Conservation (phyloP, 306 rosid species). For the Rosa chinensis region DNA sequence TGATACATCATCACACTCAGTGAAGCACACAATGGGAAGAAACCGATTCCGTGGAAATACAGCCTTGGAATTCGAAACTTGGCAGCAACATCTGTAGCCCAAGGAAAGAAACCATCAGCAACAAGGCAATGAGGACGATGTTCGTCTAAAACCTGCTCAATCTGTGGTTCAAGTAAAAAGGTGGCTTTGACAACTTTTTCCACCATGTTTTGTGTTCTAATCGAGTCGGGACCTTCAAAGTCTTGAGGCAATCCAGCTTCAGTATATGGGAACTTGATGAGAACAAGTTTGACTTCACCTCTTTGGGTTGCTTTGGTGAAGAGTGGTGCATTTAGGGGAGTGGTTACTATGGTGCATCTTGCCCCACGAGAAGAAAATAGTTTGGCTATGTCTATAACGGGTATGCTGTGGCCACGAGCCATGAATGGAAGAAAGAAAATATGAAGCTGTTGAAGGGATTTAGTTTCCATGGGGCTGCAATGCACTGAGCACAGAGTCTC, state of each 20-base stretch:
- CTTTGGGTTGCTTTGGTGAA: slow-evolving; percentile 11
- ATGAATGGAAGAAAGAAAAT: slow-evolving; percentile 31
- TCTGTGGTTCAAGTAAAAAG: not conserved
- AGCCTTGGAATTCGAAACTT: slow-evolving; percentile 20
- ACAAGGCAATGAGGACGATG: slow-evolving; percentile 3
- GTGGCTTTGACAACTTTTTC: not conserved
- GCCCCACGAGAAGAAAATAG: slow-evolving; percentile 8
- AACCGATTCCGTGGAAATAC: slow-evolving; percentile 15
- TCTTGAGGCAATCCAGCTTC: slow-evolving; percentile 39
- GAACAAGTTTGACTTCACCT: not conserved
- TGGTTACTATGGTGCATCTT: slow-evolving; percentile 25
- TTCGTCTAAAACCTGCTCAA: not conserved
- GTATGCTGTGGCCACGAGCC: slow-evolving; percentile 32
- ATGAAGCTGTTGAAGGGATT: slow-evolving; percentile 1
- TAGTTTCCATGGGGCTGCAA: not conserved
- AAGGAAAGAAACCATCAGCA: not conserved
- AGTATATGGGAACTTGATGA: not conserved
- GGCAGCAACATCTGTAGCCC: slow-evolving; percentile 10
- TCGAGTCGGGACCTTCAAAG: slow-evolving; percentile 19
- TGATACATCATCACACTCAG: not conserved
- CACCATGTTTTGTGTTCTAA: not conserved
- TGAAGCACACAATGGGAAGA: not conserved
- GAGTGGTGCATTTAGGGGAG: not conserved
- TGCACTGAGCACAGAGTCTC: not conserved
- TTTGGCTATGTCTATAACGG: slow-evolving; percentile 21